Evolutionary conservation across 306 rosid species (phyloP), one percentile per base, ranked within the genome.

Genomic region (Lathyrus aphaca): DNA sequence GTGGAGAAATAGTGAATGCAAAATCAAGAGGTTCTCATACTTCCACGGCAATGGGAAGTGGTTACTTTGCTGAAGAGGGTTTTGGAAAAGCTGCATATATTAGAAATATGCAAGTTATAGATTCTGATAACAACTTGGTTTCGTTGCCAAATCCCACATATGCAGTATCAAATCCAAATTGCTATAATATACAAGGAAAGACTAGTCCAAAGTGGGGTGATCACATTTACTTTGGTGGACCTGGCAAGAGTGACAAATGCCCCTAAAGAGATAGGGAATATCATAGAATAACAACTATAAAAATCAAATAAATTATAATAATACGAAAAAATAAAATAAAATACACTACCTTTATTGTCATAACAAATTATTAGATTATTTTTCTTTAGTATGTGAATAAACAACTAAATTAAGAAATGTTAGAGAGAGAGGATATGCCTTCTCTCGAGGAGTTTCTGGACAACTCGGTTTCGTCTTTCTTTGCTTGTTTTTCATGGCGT

Each of bases 221-320:
- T 75, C 82, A 93, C 61, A 88, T 93, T 78, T 90, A 90, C 77
- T 93, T 86, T 57, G 97, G 98, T 79, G 98, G 98, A 46, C 97
- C 98, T 25, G 98, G 98, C 17, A 93, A 87, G 75, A 93, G 82
- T 79, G 80, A 78, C 5, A 79, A 79, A 48, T 93, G 98, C 75
- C 90, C 97, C 58, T 93, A 83, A 69, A 77, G 79, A 64, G 50
- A 18, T 42, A 46, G 6, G 8, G 25, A 3, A 9, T 17, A n/a
- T 2, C 2, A 45, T 45, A 45, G 49, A 35, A 35, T 35, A 35
- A 35, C 3, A 35, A 7, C 8, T 35, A 35, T 35, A 35, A 35
- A 7, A 2, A 3, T 35, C 39, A 35, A 35, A 35, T 35, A 35
- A 35, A 4, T 0, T 30, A 1, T 30, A 5, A 30, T 1, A 30